Evolutionary conservation across 331 rosid genomes (phyloP), one percentile per base, ranked within the genome.

Genomic region (Cydonia oblonga): DNA sequence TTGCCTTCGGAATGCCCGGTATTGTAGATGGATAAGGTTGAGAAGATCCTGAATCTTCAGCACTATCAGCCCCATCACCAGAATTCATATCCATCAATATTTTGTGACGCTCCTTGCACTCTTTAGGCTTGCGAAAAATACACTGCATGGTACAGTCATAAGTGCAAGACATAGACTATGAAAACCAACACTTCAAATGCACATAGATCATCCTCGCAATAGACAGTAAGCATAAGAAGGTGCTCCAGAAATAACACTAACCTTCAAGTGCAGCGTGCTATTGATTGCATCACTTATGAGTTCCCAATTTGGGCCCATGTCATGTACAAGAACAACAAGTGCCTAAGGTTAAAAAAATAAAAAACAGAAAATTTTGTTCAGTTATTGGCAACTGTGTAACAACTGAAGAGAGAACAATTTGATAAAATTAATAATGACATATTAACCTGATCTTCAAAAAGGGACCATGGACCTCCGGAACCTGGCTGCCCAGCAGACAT

Each of bases 231-330:
- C 19, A 66, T n/a, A 1, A 70, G 51, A 1, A 70, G 51, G 64
- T 9, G 13, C 57, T 29, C 14, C 33, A 7, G 13, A 12, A 60
- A 11, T 42, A 2, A 82, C 23, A 57, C 68, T 70, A 81, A 95
- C 99, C 97, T 96, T 91, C 60, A 92, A 86, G 67, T 92, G 99
- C 76, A 96, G 81, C 24, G 93, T 87, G 75, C 90, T 88, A 78
- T 90, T 96, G 75, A 96, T 85, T 66, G 96, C 96, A 83, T 96
- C 99, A 35, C 97, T 90, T 57, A 96, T 86, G 58, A 96, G 92
- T 90, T 96, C 99, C 99, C 99, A 96, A 74, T 96, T 96, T 24
- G 91, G 99, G 74, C 99, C 99, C 99, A 96, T 88, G 79, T 96
- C 99, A 79, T 96, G 99, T 60, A 92, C 99, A 71, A 92, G 86